Percentiles rank a stretch among this genome's conserved stretches.
phyloP scores from a whole-genome alignment of 2,329 filamentous ascomycete genomes.

The Penicillium digitatum region DNA sequence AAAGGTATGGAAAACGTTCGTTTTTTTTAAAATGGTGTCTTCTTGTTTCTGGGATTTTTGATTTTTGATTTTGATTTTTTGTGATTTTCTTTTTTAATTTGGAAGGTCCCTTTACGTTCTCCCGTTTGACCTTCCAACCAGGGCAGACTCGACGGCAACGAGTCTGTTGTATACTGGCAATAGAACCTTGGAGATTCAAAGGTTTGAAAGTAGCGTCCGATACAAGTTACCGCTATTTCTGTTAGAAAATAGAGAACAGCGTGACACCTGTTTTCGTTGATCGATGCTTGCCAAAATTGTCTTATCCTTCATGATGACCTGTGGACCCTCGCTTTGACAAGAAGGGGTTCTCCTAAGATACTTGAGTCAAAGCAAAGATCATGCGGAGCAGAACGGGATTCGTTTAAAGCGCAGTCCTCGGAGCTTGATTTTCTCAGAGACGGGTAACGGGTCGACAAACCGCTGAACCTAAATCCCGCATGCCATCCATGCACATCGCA shows the following conservation, averaged over 20 bases:
- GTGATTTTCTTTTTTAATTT: neutral
- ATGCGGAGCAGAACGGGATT: constrained; percentile 15
- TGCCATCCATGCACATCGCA: constrained; percentile 27
- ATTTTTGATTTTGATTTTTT: neutral
- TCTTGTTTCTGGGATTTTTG: neutral
- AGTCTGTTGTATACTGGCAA: constrained; percentile 2
- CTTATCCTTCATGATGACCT: constrained; percentile 12
- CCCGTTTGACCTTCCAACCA: neutral
- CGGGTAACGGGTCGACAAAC: constrained; percentile 33
- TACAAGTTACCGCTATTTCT: neutral
- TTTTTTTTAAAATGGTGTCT: neutral
- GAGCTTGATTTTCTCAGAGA: constrained; percentile 23
- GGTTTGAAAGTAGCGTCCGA: neutral
- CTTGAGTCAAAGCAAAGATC: constrained; percentile 15
- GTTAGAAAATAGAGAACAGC: neutral
- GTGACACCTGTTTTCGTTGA: constrained; percentile 1
- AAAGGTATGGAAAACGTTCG: constrained; percentile 14
- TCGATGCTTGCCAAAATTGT: constrained; percentile 8
- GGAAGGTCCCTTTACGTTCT: too few species aligned
- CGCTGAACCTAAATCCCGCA: constrained; percentile 36
- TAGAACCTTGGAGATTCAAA: neutral
- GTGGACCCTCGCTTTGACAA: constrained; percentile 2
- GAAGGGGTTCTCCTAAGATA: neutral
- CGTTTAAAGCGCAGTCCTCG: constrained; percentile 3
- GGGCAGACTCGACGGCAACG: neutral